These are phyloP conservation scores for Stereocaulon alpinum DNA, from an alignment of 495 filamentous ascomycete species.

Conservation along the genomic window DNA sequence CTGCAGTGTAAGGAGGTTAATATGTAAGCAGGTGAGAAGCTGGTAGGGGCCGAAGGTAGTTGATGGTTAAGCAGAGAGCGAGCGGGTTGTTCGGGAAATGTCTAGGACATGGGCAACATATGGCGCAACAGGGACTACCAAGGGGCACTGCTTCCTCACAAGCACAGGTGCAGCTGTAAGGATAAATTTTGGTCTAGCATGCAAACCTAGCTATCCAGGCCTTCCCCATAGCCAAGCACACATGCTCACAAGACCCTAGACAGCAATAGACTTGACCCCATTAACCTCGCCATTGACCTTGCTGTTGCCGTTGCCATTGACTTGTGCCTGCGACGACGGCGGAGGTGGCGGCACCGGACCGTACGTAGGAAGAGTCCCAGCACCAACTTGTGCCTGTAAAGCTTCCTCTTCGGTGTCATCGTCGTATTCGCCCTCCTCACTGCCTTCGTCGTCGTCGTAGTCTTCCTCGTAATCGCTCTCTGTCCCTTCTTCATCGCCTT, in stretches of 20 bases:
- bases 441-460: conserved; percentile 62
- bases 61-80: too few relatives aligned
- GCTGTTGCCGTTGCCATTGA: conserved; percentile 25
- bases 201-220: too few relatives aligned
- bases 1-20: too few relatives aligned
- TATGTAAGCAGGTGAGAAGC: too few relatives aligned
- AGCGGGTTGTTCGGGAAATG: too few relatives aligned
- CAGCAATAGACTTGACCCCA: conserved; percentile 31
- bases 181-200: too few relatives aligned
- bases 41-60: too few relatives aligned
- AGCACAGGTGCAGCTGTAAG: too few relatives aligned
- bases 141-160: too few relatives aligned
- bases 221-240: too few relatives aligned
- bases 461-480: conserved; percentile 58
- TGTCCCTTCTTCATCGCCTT: conserved; percentile 60
- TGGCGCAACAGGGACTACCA: too few relatives aligned
- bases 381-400: conserved; percentile 40
- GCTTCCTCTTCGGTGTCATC: conserved; percentile 53
- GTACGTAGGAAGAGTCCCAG: conserved; percentile 33
- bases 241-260: conserved; percentile 33
- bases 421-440: conserved; percentile 60
- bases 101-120: too few relatives aligned
- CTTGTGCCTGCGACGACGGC: conserved; percentile 37
- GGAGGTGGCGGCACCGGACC: conserved; percentile 48
- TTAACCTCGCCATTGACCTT: conserved; percentile 34